Percentiles rank a stretch among this genome's conserved stretches.
Evolutionary conservation across 192 early-diverging fungal genomes (phyloP).

Genomic region (Coemansia sp.): DNA sequence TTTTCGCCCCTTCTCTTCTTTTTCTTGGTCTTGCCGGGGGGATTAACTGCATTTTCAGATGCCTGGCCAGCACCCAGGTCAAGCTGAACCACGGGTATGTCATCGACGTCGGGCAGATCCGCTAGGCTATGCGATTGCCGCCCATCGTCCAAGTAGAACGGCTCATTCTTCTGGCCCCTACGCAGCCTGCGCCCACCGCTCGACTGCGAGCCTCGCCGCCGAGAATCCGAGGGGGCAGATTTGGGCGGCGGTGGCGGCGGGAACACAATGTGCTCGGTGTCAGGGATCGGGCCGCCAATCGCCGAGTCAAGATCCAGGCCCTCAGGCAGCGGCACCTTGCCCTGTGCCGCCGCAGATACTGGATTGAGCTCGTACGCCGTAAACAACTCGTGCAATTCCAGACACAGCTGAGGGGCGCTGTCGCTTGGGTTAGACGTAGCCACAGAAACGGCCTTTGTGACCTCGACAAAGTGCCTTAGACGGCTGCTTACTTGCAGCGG

Average conservation of each 20-base stretch:
- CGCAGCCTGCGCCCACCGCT: slow-evolving; percentile 22
- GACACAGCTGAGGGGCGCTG: slow-evolving; percentile 56
- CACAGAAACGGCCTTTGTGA: slow-evolving; percentile 32
- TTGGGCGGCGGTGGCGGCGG: slow-evolving; percentile 42
- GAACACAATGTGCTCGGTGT: slow-evolving; percentile 58
- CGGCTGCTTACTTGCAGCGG: slow-evolving; percentile 74
- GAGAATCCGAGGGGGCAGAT: slow-evolving; percentile 15
- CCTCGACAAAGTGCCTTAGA: slow-evolving; percentile 35
- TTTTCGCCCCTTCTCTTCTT: slow-evolving; percentile 4
- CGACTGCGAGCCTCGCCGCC: slow-evolving; percentile 27
- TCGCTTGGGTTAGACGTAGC: slow-evolving; percentile 39
- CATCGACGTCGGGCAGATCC: slow-evolving; percentile 74
- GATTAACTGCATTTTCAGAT: background rate
- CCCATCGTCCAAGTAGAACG: slow-evolving; percentile 43
- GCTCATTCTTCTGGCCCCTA: slow-evolving; percentile 65
- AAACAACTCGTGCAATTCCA: slow-evolving; percentile 68
- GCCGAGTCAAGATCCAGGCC: slow-evolving; percentile 82
- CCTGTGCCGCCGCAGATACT: slow-evolving; percentile 87
- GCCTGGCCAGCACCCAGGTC: slow-evolving; percentile 55
- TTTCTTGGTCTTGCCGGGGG: slow-evolving; percentile 26
- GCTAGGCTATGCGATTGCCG: slow-evolving; percentile 28
- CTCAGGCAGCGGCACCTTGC: slow-evolving; percentile 85
- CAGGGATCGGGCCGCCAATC: slow-evolving; percentile 76
- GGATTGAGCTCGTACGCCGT: slow-evolving; percentile 88
- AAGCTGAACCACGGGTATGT: slow-evolving; percentile 81